A percentile compares a stretch with the other conserved stretches of the same genome.
Evolutionary conservation across 371 early-diverging fungal species (phyloP).

Genomic region (Sporodiniella umbellata): DNA sequence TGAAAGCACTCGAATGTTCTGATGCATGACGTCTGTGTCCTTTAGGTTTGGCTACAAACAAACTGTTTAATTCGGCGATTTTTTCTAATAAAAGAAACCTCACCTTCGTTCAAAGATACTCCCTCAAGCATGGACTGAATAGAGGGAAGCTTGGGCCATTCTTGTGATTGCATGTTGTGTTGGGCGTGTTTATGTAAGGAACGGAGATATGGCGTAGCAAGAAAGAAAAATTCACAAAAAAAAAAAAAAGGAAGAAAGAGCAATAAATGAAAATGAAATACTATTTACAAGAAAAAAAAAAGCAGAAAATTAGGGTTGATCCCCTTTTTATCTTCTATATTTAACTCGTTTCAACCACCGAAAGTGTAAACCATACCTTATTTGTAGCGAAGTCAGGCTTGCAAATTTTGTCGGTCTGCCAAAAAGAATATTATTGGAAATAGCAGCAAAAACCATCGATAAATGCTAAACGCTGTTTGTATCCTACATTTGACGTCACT

Average conservation of each 20-base stretch:
- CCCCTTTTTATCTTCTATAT: neutral
- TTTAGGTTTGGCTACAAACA: neutral
- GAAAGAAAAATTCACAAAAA: too few relatives aligned
- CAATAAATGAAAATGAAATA: too few relatives aligned
- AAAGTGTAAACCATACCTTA: neutral
- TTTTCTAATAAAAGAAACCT: neutral
- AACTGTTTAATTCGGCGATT: neutral
- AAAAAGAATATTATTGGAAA: too few relatives aligned
- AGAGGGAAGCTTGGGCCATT: constrained; percentile 22
- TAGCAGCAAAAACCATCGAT: too few relatives aligned
- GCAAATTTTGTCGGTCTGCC: too few relatives aligned
- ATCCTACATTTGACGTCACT: too few relatives aligned
- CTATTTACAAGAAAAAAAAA: neutral
- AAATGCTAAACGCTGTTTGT: too few relatives aligned
- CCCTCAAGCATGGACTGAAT: constrained; percentile 28
- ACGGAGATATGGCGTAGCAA: neutral
- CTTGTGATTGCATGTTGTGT: neutral
- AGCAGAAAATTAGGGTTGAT: neutral
- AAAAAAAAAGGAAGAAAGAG: neutral
- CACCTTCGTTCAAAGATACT: constrained; percentile 9
- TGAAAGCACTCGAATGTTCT: constrained; percentile 10
- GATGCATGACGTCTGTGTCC: constrained; percentile 35
- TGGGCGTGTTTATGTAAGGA: neutral
- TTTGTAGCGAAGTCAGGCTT: too few relatives aligned
- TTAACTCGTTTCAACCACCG: neutral